Evolutionary conservation across 495 filamentous ascomycete genomes (phyloP).

Genomic region (Lasiosphaeria hispida): DNA sequence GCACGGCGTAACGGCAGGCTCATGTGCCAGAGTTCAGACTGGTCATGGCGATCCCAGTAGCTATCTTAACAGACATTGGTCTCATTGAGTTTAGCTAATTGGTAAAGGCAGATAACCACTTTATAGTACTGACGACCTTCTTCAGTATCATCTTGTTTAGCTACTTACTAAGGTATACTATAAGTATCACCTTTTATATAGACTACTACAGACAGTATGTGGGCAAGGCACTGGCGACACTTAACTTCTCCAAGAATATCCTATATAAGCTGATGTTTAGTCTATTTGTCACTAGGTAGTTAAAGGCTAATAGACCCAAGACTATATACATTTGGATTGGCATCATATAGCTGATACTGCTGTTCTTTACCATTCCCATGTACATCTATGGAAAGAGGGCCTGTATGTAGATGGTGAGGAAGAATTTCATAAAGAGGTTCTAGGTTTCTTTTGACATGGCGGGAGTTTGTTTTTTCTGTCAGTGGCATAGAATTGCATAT

Average conservation of each 20-base stretch:
- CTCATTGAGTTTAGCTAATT: conserved; percentile 95
- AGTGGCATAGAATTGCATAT: conserved; percentile 1
- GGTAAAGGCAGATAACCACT: conserved; percentile 65
- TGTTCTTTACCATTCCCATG: conserved; percentile 82
- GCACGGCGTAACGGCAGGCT: conserved; percentile 82
- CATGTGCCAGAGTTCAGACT: conserved; percentile 93
- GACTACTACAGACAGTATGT: conserved; percentile 94
- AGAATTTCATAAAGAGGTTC: conserved; percentile 86
- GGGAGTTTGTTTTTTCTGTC: no score
- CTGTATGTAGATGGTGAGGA: conserved; percentile 91
- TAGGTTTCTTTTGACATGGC: conserved; percentile 42
- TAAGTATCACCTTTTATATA: conserved; percentile 89
- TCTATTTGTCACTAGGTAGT: conserved; percentile 86
- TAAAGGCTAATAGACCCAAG: conserved; percentile 70
- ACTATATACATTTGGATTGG: conserved; percentile 79
- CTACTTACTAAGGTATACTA: conserved; percentile 88
- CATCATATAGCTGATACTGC: conserved; percentile 74
- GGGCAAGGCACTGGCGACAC: conserved; percentile 87
- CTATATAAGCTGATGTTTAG: conserved; percentile 89
- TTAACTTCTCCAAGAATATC: conserved; percentile 94
- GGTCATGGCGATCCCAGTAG: conserved; percentile 83
- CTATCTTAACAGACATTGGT: conserved; percentile 75
- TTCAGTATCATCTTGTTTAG: conserved; percentile 93
- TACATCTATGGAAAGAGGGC: conserved; percentile 93
- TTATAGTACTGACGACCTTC: conserved; percentile 92